Conservation (phyloP, 2,329 filamentous ascomycete species). For the Graphilbum ipis-grandicollis region DNA sequence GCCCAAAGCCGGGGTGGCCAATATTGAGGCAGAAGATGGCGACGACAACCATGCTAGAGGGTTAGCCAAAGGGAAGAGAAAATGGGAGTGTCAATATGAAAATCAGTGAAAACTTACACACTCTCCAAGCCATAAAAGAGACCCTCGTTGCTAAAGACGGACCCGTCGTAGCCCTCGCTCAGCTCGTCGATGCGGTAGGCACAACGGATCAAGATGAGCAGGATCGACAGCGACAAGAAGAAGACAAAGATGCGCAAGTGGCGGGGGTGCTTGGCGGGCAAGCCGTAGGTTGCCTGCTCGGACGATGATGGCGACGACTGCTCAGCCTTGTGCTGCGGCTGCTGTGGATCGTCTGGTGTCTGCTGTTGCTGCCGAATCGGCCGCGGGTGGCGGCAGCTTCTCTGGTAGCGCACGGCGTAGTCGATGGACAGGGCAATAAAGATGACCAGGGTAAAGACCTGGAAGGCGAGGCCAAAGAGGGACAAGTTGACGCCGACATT, state of each 20-base stretch:
- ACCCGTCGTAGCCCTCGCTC: conserved; percentile 40
- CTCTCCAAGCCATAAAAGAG: conserved; percentile 38
- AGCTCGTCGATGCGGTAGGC: conserved; percentile 43
- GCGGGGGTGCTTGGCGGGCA: neutral
- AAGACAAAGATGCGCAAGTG: conserved; percentile 24
- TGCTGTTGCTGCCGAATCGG: neutral
- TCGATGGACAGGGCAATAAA: conserved; percentile 31
- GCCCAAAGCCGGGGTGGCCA: conserved; percentile 9
- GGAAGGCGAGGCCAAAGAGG: conserved; percentile 38
- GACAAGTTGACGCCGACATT: conserved; percentile 28
- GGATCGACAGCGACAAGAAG: conserved; percentile 33
- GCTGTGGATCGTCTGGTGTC: neutral
- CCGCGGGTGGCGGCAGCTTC: neutral
- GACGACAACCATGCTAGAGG: conserved; percentile 5
- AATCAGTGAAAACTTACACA: conserved; percentile 13
- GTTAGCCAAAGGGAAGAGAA: neutral
- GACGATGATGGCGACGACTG: neutral
- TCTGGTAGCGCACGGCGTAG: conserved; percentile 25
- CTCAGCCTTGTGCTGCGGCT: neutral
- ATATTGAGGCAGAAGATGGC: conserved; percentile 8
- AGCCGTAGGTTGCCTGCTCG: neutral
- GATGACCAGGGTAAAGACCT: conserved; percentile 34
- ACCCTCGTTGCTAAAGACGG: conserved; percentile 31
- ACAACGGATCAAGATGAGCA: conserved; percentile 42
- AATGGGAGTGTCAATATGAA: neutral